Percentiles rank a stretch among this genome's conserved stretches.
These are phyloP conservation scores for Phytophthora brassicae DNA, from an alignment of 352 stramenopile genomes.

Conservation along the genomic window DNA sequence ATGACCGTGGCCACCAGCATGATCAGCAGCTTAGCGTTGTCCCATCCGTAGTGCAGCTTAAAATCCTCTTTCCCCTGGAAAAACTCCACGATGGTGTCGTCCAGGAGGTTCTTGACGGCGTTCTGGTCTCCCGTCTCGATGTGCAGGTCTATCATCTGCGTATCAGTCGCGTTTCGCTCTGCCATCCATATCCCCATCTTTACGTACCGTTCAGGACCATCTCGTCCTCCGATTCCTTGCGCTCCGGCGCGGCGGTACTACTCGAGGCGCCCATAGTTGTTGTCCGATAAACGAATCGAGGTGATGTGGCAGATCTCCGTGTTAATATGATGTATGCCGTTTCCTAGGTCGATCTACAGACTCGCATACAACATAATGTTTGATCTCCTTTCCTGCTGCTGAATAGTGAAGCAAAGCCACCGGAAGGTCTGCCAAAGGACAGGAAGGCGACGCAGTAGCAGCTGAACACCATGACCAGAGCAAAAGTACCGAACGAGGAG, in stretches of 20 bases:
- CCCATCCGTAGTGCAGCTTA: slow-evolving; percentile 71
- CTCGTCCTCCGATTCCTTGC: slow-evolving; percentile 57
- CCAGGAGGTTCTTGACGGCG: slow-evolving; percentile 85
- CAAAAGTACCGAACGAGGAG: slow-evolving; percentile 62
- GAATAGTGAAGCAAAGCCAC: slow-evolving; percentile 15
- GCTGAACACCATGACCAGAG: slow-evolving; percentile 51
- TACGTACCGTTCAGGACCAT: slow-evolving; percentile 69
- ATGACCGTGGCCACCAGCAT: slow-evolving; percentile 71
- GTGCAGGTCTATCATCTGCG: slow-evolving; percentile 36
- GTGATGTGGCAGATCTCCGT: slow-evolving; percentile 33
- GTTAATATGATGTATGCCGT: slow-evolving; percentile 18
- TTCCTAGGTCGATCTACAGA: neutral
- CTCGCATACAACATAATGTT: neutral
- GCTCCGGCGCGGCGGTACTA: slow-evolving; percentile 39
- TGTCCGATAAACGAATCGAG: slow-evolving; percentile 11
- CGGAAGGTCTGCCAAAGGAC: slow-evolving; percentile 18
- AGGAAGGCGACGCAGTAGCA: slow-evolving; percentile 15
- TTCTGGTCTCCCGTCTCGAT: slow-evolving; percentile 86
- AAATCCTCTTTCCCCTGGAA: slow-evolving; percentile 64
- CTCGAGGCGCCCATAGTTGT: slow-evolving; percentile 46
- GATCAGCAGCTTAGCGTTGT: slow-evolving; percentile 83
- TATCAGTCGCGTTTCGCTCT: neutral
- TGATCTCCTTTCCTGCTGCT: slow-evolving; percentile 7
- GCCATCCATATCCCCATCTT: neutral
- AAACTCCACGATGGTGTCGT: slow-evolving; percentile 78